Evolutionary conservation across 768 basidiomycete genomes (phyloP).

Genomic region (Amanita thiersii): DNA sequence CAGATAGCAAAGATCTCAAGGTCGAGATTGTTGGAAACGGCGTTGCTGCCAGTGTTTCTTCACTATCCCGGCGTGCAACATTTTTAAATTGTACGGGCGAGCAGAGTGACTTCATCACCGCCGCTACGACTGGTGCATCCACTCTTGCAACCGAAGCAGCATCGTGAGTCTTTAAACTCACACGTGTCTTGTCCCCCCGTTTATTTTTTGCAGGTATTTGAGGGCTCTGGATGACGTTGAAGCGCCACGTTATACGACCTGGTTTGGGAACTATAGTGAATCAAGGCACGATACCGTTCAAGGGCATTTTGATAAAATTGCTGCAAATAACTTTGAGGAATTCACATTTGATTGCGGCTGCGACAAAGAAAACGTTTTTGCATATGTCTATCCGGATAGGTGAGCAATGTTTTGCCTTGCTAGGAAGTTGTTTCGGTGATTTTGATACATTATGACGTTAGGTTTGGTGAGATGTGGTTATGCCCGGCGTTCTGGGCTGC

Average conservation of each 20-base stretch:
- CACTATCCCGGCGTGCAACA: too few species aligned
- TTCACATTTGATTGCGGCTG: background rate
- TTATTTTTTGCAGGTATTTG: too few species aligned
- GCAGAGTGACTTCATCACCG: too few species aligned
- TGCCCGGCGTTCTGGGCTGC: conserved; percentile 6
- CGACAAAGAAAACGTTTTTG: background rate
- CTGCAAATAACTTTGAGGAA: background rate
- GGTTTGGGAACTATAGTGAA: background rate
- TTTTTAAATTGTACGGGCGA: too few species aligned
- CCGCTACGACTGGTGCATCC: too few species aligned
- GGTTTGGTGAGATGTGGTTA: background rate
- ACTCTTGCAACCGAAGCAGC: too few species aligned
- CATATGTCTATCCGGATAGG: background rate
- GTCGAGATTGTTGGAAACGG: too few species aligned
- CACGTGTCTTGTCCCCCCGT: too few species aligned
- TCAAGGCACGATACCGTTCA: background rate
- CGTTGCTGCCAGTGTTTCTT: too few species aligned
- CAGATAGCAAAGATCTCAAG: too few species aligned
- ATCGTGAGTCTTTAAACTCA: too few species aligned
- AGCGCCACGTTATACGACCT: background rate
- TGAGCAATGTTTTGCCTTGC: background rate
- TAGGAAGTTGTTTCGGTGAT: background rate
- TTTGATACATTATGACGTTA: background rate
- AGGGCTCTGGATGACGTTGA: too few species aligned
- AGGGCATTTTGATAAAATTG: background rate